A percentile compares a stretch with the other conserved stretches of the same genome.
Evolutionary conservation across 306 rosid genomes (phyloP).

Genomic region (Mimosa pudica): DNA sequence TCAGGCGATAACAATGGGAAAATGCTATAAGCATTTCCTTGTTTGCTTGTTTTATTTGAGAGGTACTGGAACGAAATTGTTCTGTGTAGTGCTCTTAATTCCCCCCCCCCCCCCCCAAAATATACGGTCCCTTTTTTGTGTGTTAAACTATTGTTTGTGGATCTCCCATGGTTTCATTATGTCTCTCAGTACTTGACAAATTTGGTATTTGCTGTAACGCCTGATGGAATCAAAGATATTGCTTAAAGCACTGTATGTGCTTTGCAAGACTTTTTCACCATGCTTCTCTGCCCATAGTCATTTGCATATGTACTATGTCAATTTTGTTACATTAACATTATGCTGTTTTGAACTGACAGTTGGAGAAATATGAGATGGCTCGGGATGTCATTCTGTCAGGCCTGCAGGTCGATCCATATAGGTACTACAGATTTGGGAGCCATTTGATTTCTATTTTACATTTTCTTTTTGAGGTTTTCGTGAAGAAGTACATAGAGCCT

Average conservation of each 20-base stretch:
- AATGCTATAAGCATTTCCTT: conserved; percentile 21
- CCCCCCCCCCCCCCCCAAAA: neutral
- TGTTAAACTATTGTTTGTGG: neutral
- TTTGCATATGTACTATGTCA: conserved; percentile 8
- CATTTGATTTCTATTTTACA: conserved; percentile 4
- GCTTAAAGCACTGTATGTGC: conserved; percentile 7
- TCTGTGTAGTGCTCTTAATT: neutral
- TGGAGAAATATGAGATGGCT: conserved; percentile 83
- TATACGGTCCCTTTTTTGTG: neutral
- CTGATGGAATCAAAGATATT: neutral
- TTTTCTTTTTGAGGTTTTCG: conserved; percentile 15
- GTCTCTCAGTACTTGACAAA: conserved; percentile 10
- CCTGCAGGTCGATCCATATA: conserved; percentile 82
- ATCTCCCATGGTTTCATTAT: conserved; percentile 27
- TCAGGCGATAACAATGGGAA: neutral
- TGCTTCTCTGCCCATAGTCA: conserved; percentile 29
- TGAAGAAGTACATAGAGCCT: conserved; percentile 33
- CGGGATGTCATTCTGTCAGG: conserved; percentile 88
- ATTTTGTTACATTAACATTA: conserved; percentile 22
- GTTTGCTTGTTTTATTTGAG: conserved; percentile 4
- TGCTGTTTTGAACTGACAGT: conserved; percentile 55
- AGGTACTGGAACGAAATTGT: neutral
- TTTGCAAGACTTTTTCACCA: conserved; percentile 14
- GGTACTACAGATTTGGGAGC: conserved; percentile 53
- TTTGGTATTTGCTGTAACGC: conserved; percentile 6